These are phyloP conservation scores for Penicillium diatomitis DNA, from an alignment of 495 filamentous ascomycete species.

Conservation along the genomic window DNA sequence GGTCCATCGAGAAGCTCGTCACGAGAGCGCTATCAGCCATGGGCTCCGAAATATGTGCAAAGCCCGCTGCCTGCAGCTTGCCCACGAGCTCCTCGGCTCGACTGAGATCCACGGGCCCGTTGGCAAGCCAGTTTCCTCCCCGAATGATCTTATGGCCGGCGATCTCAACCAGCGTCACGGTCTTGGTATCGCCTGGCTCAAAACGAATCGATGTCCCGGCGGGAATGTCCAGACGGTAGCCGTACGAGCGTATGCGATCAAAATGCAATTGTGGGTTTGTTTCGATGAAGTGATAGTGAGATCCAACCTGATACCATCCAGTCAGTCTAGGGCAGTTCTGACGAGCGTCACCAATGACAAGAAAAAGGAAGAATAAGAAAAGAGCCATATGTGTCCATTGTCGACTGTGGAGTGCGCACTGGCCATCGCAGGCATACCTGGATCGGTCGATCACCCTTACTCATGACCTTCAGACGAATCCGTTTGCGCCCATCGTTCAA, in stretches of 20 bases:
- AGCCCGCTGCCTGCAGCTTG: slow-evolving; percentile 60
- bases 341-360: no score
- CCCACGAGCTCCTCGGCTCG: slow-evolving; percentile 55
- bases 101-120: slow-evolving; percentile 56
- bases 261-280: slow-evolving; percentile 86
- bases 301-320: slow-evolving; percentile 55
- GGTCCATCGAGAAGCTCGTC: slow-evolving; percentile 60
- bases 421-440: slow-evolving; percentile 45
- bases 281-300: slow-evolving; percentile 96
- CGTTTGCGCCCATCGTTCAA: slow-evolving; percentile 70
- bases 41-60: slow-evolving; percentile 65
- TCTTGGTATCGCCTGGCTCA: slow-evolving; percentile 89
- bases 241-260: slow-evolving; percentile 76
- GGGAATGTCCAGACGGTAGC: slow-evolving; percentile 80
- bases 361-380: no score
- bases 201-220: slow-evolving; percentile 92
- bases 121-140: slow-evolving; percentile 75
- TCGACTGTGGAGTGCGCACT: no score
- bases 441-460: slow-evolving; percentile 83
- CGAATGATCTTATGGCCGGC: slow-evolving; percentile 71
- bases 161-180: slow-evolving; percentile 89
- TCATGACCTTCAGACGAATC: slow-evolving; percentile 67
- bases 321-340: neutral
- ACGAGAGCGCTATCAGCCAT: slow-evolving; percentile 43
- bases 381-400: neutral